Evolutionary conservation across 345 rosid species (phyloP).

Genomic region (Corchorus capsularis): DNA sequence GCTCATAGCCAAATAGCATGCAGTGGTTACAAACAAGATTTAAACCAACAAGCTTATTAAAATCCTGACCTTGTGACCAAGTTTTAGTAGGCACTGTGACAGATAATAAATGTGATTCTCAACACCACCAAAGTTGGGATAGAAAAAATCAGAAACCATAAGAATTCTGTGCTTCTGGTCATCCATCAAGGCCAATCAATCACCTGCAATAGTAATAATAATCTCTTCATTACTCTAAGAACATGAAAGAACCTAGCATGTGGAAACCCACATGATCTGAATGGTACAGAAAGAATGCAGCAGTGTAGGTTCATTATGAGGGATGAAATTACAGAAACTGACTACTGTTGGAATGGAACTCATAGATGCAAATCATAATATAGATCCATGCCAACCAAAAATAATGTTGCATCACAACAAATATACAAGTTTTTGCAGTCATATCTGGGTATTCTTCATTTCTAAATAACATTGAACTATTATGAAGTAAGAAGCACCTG

Average conservation of each 20-base stretch:
- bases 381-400: background rate
- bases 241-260: background rate
- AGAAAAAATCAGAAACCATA: conserved; percentile 97
- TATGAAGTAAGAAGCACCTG: background rate
- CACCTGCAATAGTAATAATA: conserved; percentile 31
- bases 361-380: background rate
- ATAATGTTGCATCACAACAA: background rate
- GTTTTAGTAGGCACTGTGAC: conserved; percentile 87
- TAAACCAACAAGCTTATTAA: background rate
- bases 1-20: background rate
- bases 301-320: background rate
- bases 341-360: background rate
- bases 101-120: conserved; percentile 91
- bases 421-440: background rate
- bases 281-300: conserved; percentile 2
- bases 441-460: conserved; percentile 1
- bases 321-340: background rate
- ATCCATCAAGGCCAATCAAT: conserved; percentile 44
- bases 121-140: conserved; percentile 96
- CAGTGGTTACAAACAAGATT: conserved; percentile 8
- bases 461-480: background rate
- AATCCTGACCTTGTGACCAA: conserved; percentile 82
- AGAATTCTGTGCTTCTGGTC: conserved; percentile 63
- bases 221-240: background rate
- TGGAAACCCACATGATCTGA: background rate